Evolutionary conservation across 352 stramenopile species (phyloP).

Genomic region (Pseudoperonospora humuli): DNA sequence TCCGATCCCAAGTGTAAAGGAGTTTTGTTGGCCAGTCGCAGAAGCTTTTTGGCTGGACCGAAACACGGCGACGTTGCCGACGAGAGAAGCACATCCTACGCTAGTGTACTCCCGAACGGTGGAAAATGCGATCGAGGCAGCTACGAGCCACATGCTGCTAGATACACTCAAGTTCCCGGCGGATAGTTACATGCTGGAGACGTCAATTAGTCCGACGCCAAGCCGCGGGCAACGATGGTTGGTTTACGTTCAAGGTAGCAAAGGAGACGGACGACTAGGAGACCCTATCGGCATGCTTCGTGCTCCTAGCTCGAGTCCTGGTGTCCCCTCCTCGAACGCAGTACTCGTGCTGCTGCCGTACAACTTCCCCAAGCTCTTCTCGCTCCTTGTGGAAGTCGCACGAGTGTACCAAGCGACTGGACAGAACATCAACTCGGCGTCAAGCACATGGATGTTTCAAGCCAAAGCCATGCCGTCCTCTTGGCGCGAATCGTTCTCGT

Average conservation of each 20-base stretch:
- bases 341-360: constrained; percentile 85
- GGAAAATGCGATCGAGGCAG: constrained; percentile 71
- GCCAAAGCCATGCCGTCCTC: constrained; percentile 81
- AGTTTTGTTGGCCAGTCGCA: constrained; percentile 78
- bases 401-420: constrained; percentile 75
- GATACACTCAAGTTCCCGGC: constrained; percentile 85
- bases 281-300: constrained; percentile 80
- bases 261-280: constrained; percentile 68
- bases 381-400: constrained; percentile 71
- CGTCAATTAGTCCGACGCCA: constrained; percentile 41
- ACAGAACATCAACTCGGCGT: constrained; percentile 60
- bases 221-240: constrained; percentile 73
- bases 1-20: constrained; percentile 60
- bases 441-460: constrained; percentile 77
- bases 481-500: constrained; percentile 75
- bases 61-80: constrained; percentile 64
- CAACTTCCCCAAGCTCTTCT: constrained; percentile 81
- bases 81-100: constrained; percentile 68
- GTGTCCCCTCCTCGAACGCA: constrained; percentile 28
- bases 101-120: constrained; percentile 62
- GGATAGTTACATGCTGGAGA: constrained; percentile 71
- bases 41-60: constrained; percentile 83
- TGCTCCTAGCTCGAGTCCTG: constrained; percentile 15
- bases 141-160: constrained; percentile 82
- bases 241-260: constrained; percentile 76